Conservation (phyloP, 306 rosid species). For the Pyrus communis region DNA sequence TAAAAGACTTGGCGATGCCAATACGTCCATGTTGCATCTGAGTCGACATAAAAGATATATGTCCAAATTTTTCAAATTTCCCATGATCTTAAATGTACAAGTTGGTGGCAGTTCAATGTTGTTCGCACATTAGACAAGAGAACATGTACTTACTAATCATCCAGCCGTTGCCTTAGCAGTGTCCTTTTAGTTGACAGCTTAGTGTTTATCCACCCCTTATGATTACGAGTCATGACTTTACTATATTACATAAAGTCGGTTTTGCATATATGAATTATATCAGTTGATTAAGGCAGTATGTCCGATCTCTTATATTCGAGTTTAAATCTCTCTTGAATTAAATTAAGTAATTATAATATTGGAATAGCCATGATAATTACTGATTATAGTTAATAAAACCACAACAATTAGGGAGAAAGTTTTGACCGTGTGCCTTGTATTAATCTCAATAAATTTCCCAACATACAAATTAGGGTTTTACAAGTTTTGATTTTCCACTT, state of each 20-base stretch:
- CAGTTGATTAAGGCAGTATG: too few relatives aligned
- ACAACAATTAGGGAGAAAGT: neutral
- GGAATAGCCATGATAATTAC: neutral
- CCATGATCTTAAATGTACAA: conserved; percentile 15
- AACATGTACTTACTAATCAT: conserved; percentile 28
- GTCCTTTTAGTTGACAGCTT: neutral
- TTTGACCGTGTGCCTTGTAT: conserved; percentile 24
- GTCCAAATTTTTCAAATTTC: neutral
- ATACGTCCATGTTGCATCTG: neutral
- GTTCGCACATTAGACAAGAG: conserved; percentile 32
- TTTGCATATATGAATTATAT: neutral
- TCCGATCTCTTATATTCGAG: neutral
- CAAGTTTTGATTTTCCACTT: conserved; percentile 48
- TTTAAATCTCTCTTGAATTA: neutral
- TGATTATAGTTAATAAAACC: neutral
- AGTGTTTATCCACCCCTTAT: neutral
- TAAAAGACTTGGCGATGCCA: too few relatives aligned
- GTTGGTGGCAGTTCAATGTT: conserved; percentile 18
- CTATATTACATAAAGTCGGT: neutral
- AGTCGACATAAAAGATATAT: conserved; percentile 24
- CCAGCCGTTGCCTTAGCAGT: neutral
- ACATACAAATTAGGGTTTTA: conserved; percentile 23
- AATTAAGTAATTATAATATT: neutral
- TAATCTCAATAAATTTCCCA: conserved; percentile 31
- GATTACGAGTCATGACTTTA: neutral